Percentiles rank a stretch among this genome's conserved stretches.
Evolutionary conservation across 2,329 filamentous ascomycete species (phyloP).

Genomic region (Apiospora kogelbergensis): DNA sequence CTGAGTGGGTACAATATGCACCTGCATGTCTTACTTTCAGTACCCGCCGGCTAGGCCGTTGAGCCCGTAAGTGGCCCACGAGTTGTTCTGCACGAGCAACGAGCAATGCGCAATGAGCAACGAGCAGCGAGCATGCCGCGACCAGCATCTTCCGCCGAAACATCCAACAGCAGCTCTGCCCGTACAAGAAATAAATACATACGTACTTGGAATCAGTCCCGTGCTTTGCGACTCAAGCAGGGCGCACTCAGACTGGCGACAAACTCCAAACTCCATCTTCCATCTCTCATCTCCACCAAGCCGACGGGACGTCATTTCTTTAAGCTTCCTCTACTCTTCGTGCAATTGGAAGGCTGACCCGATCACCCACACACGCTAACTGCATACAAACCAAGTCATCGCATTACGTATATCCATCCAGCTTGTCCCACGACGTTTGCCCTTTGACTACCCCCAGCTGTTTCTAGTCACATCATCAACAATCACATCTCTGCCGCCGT

Average conservation of each 20-base stretch:
- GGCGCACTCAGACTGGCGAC: neutral
- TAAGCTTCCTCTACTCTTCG: neutral
- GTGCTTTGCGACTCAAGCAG: too few species aligned
- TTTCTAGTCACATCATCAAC: neutral
- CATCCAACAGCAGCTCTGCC: neutral
- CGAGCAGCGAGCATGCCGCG: too few species aligned
- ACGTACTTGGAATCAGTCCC: neutral
- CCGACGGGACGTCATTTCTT: neutral
- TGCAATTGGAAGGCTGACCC: neutral
- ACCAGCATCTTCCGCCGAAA: neutral
- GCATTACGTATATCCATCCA: slow-evolving; percentile 1
- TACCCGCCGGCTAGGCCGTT: neutral
- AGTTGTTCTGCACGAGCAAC: neutral
- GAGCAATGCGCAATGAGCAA: too few species aligned
- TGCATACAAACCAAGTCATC: neutral
- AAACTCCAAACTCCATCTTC: too few species aligned
- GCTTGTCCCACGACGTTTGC: neutral
- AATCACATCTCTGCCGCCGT: neutral
- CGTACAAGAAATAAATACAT: too few species aligned
- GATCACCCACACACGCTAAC: neutral
- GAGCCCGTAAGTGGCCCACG: neutral
- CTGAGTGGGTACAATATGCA: neutral
- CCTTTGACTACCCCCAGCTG: too few species aligned
- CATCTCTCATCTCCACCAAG: too few species aligned
- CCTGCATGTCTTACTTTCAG: neutral